These are phyloP conservation scores for Colletotrichum eremochloae DNA, from an alignment of 2,329 filamentous ascomycete genomes.

Conservation along the genomic window DNA sequence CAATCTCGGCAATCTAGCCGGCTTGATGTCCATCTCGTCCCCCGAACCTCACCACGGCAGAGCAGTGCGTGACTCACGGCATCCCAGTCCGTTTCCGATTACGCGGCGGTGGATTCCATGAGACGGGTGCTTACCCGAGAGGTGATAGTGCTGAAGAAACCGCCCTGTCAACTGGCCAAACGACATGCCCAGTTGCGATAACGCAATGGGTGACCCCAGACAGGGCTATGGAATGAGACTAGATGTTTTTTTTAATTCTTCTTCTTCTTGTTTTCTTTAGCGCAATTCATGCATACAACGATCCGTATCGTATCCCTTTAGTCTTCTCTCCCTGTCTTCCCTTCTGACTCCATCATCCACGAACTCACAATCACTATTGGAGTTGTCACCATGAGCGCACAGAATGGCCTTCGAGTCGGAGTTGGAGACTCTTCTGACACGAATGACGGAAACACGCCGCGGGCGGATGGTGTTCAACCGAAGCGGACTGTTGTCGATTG, in stretches of 20 bases:
- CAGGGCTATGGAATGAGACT: slow-evolving; percentile 12
- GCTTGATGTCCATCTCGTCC: slow-evolving; percentile 29
- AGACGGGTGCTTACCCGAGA: slow-evolving; percentile 34
- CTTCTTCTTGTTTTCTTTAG: neutral
- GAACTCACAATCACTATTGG: neutral
- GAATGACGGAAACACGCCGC: slow-evolving; percentile 21
- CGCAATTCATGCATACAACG: slow-evolving; percentile 21
- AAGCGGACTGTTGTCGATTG: slow-evolving; percentile 34
- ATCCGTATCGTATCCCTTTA: neutral
- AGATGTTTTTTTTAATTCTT: neutral
- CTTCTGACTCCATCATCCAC: slow-evolving; percentile 3
- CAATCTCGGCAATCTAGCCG: slow-evolving; percentile 41
- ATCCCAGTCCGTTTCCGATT: slow-evolving; percentile 36
- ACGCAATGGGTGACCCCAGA: slow-evolving; percentile 35
- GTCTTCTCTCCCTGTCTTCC: neutral
- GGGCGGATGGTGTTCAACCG: neutral
- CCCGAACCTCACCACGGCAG: slow-evolving; percentile 34
- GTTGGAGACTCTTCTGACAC: slow-evolving; percentile 37
- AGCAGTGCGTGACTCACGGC: slow-evolving; percentile 32
- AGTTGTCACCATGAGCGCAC: slow-evolving; percentile 21
- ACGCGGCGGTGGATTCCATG: slow-evolving; percentile 35
- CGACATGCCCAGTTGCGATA: slow-evolving; percentile 37
- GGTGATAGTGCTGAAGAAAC: slow-evolving; percentile 24
- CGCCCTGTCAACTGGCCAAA: slow-evolving; percentile 26
- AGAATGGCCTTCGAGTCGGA: slow-evolving; percentile 32